Percentiles rank a stretch among this genome's conserved stretches.
Evolutionary conservation across 2,329 filamentous ascomycete genomes (phyloP).

Genomic region (Alternaria conjuncta): DNA sequence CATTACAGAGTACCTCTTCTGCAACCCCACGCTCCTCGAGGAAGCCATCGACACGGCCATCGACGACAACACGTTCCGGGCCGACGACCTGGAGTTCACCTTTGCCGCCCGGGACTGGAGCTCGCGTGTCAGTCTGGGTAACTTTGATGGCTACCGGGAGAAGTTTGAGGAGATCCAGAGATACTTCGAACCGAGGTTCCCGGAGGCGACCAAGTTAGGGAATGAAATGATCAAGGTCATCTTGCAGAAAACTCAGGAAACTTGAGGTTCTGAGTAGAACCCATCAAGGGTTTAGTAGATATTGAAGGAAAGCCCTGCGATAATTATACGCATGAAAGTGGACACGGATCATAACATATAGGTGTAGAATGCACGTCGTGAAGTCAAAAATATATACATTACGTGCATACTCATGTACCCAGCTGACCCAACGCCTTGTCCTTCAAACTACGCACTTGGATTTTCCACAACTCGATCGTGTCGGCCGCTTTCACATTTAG

Average conservation of each 20-base stretch:
- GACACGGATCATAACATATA: background rate
- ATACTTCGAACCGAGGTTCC: constrained; percentile 91
- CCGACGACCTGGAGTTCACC: constrained; percentile 95
- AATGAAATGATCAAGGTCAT: constrained; percentile 99
- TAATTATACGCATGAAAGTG: background rate
- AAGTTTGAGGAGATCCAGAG: constrained; percentile 87
- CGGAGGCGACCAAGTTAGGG: constrained; percentile 83
- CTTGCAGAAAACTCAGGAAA: constrained; percentile 71
- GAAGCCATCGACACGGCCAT: constrained; percentile 86
- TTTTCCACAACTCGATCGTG: background rate
- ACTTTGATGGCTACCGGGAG: constrained; percentile 92
- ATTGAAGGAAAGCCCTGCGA: background rate
- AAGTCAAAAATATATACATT: background rate
- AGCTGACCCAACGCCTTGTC: background rate
- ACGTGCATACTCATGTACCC: background rate
- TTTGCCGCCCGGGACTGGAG: constrained; percentile 97
- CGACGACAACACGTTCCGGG: constrained; percentile 89
- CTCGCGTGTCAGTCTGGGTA: constrained; percentile 86
- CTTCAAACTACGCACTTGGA: background rate
- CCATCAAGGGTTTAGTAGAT: background rate
- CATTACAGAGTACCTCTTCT: constrained; percentile 96
- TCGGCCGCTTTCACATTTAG: background rate
- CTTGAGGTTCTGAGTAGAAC: background rate
- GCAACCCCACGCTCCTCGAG: constrained; percentile 78
- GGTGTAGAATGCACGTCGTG: background rate